These are phyloP conservation scores for Curvularia sp. DNA, from an alignment of 2,329 filamentous ascomycete genomes.

Conservation along the genomic window DNA sequence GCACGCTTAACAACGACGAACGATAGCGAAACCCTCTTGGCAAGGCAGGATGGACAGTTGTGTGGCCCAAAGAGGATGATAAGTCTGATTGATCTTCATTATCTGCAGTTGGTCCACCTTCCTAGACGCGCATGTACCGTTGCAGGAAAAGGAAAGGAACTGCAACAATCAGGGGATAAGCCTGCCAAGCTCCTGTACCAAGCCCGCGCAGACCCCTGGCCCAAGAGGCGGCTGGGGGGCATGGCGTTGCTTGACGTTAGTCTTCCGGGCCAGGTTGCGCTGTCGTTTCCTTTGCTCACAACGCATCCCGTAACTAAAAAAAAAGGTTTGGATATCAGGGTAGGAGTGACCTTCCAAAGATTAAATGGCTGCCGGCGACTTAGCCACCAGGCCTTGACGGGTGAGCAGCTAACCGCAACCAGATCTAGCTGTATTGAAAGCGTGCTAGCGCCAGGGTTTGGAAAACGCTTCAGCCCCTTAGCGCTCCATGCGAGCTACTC, in stretches of 20 bases:
- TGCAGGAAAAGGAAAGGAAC: conserved; percentile 12
- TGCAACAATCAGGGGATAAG: conserved; percentile 28
- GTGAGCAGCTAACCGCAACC: conserved; percentile 14
- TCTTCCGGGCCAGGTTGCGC: neutral
- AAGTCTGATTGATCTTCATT: conserved; percentile 2
- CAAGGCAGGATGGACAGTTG: conserved; percentile 1
- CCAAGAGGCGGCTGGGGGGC: conserved; percentile 24
- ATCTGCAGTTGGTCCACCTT: conserved; percentile 11
- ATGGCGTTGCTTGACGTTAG: conserved; percentile 38
- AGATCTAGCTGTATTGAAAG: conserved; percentile 16
- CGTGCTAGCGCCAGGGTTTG: conserved; percentile 24
- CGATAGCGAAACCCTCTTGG: neutral
- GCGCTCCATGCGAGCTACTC: conserved; percentile 22
- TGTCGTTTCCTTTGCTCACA: neutral
- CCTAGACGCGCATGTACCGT: conserved; percentile 3
- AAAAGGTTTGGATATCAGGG: neutral
- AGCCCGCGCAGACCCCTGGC: conserved; percentile 19
- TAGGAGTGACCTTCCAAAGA: neutral
- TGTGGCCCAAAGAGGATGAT: neutral
- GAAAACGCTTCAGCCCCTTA: conserved; percentile 17
- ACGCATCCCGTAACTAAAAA: neutral
- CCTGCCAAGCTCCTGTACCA: conserved; percentile 32
- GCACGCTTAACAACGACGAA: neutral
- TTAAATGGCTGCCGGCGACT: conserved; percentile 13
- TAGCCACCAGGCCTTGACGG: conserved; percentile 15